A percentile compares a stretch with the other conserved stretches of the same genome.
Conservation (phyloP, 148 eudicot genomes). For the Nyssa sinensis region DNA sequence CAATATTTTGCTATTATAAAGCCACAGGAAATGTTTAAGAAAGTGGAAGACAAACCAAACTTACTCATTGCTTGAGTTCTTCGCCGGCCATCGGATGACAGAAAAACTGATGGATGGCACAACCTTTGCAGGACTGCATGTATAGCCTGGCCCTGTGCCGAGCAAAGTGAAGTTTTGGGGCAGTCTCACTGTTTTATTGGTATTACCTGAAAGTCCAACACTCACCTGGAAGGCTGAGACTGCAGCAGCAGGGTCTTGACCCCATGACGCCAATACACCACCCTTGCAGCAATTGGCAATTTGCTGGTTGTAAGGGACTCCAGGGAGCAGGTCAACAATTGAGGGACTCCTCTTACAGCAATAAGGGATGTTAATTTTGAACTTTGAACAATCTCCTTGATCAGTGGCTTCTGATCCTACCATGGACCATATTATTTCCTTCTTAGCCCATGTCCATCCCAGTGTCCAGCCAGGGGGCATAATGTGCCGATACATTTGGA, state of each 20-base stretch:
- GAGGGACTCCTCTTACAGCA: constrained; percentile 56
- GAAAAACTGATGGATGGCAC: constrained; percentile 65
- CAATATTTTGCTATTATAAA: no score
- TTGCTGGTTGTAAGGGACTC: constrained; percentile 68
- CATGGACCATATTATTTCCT: constrained; percentile 69
- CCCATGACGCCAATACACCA: constrained; percentile 63
- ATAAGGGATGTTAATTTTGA: constrained; percentile 53
- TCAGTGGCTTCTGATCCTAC: constrained; percentile 67
- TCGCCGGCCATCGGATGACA: constrained; percentile 56
- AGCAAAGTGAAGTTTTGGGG: constrained; percentile 68
- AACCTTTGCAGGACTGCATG: constrained; percentile 72
- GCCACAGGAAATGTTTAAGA: background rate
- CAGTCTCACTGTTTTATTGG: constrained; percentile 63
- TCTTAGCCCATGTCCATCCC: constrained; percentile 69
- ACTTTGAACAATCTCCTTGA: constrained; percentile 74
- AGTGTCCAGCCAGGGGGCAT: constrained; percentile 68
- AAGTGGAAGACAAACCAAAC: constrained; percentile 3
- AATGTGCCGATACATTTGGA: constrained; percentile 63
- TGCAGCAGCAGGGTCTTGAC: constrained; percentile 56
- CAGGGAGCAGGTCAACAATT: constrained; percentile 63
- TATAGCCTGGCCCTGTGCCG: constrained; percentile 71
- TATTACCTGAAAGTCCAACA: constrained; percentile 65
- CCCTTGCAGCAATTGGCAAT: constrained; percentile 64
- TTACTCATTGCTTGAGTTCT: constrained; percentile 73
- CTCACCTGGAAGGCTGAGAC: constrained; percentile 68